Evolutionary conservation across 148 eudicot species (phyloP).

Genomic region (Rhododendron kiyosumense): DNA sequence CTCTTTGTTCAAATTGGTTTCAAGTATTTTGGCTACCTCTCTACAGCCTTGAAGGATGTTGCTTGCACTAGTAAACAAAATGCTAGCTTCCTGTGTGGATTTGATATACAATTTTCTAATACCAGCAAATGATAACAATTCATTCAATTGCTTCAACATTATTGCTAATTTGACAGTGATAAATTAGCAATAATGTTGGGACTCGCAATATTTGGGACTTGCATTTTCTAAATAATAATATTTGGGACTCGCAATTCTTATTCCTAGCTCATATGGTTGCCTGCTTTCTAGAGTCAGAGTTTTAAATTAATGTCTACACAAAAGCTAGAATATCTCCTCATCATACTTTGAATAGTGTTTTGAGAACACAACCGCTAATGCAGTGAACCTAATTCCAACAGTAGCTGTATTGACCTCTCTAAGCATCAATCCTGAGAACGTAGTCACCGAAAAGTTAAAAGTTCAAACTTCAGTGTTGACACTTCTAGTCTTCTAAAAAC

Average conservation of each 20-base stretch:
- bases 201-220: too few species aligned
- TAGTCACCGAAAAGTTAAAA: neutral
- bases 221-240: neutral
- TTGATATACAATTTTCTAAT: neutral
- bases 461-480: neutral
- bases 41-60: neutral
- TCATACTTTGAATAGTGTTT: neutral
- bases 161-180: neutral
- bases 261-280: neutral
- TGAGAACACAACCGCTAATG: neutral
- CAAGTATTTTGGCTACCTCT: neutral
- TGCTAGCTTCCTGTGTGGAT: neutral
- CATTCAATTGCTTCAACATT: neutral
- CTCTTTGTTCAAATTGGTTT: neutral
- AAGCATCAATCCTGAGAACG: neutral
- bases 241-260: neutral
- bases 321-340: neutral
- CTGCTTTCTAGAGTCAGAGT: neutral
- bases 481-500: too few species aligned
- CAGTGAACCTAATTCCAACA: neutral
- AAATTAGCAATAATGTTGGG: neutral
- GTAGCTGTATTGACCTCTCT: neutral
- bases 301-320: neutral
- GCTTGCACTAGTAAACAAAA: neutral
- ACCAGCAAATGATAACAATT: neutral